Evolutionary conservation across 1,139 yeast genomes (phyloP), one percentile per base, ranked within the genome.

Genomic region (Debaryomyces fabryi): DNA sequence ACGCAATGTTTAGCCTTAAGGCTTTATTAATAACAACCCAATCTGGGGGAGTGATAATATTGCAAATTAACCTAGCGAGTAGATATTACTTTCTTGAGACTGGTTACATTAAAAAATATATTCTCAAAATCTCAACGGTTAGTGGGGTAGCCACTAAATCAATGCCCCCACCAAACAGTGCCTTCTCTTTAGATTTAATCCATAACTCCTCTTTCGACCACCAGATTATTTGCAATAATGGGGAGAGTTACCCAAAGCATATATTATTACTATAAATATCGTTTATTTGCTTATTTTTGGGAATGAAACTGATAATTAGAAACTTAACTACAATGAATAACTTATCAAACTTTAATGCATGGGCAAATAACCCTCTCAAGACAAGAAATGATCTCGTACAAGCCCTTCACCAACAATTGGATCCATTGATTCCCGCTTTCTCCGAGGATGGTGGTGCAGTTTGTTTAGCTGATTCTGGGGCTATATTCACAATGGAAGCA

Each of bases 401-500:
- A 15, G 55, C 52, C 7, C 48, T 45, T 18, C n/a, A 44, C 13
- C 42, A 50, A n/a, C 13, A 46, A 15, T 42, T 50, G 23, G 48
- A 45, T 6, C 55, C 56, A 1, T 40, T 53, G 20, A 13, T 48
- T 5, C 42, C 47, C 5, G 46, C 49, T 1, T 53, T 48, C 33
- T 44, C 53, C 3, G 18, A 24, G 9, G 50, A 49, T 40, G 37
- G 45, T 18, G 49, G 49, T 13, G n/a, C 55, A 2, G 52, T 53
- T 2, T 43, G 48, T 27, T 27, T 53, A 13, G 38, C 34, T 15
- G 46, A 43, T 16, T 27, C 57, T 24, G 65, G 58, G 1, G 62
- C 66, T 4, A 44, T 46, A 27, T 63, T 60, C 45, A 53, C 52
- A 33, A 42, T 49, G 12, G 52, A 51, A 27, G 63, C 65, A 6